Conservation (phyloP, 1,139 yeast species). For the Hansenula sp. region DNA sequence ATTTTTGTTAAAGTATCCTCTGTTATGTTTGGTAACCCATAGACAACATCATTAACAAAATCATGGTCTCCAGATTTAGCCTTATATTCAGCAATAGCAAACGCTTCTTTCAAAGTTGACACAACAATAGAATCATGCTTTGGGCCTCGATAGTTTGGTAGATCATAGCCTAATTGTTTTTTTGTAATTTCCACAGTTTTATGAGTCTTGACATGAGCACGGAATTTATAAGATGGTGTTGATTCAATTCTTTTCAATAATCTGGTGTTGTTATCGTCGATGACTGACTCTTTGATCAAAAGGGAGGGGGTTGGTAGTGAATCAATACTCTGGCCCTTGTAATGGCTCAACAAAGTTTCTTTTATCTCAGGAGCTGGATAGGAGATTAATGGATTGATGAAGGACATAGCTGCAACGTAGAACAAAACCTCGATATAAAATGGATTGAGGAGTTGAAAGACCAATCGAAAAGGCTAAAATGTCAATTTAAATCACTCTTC, state of each 20-base stretch:
- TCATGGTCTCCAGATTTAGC: constrained; percentile 32
- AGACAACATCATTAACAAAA: constrained; percentile 54
- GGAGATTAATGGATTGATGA: constrained; percentile 10
- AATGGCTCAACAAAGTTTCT: constrained; percentile 12
- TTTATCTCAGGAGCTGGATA: constrained; percentile 14
- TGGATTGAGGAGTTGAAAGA: no score
- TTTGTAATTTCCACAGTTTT: constrained; percentile 49
- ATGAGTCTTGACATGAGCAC: constrained; percentile 78
- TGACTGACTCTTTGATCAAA: constrained; percentile 35
- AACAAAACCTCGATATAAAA: no score
- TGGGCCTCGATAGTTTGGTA: constrained; percentile 33
- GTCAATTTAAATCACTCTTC: no score
- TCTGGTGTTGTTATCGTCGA: constrained; percentile 34
- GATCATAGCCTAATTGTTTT: constrained; percentile 39
- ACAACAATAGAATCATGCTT: constrained; percentile 54
- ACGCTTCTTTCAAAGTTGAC: constrained; percentile 67
- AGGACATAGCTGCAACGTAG: no score
- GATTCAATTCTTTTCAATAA: constrained; percentile 31
- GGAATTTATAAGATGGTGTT: constrained; percentile 29
- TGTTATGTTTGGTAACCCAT: constrained; percentile 65
- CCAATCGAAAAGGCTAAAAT: no score
- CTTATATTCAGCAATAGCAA: constrained; percentile 45
- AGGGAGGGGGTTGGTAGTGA: constrained; percentile 56
- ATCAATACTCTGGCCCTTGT: constrained; percentile 27
- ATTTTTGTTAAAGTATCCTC: constrained; percentile 48